Percentiles rank a stretch among this genome's conserved stretches.
These are phyloP conservation scores for Aspergillus ibericus DNA, from an alignment of 2,329 filamentous ascomycete species.

Conservation along the genomic window DNA sequence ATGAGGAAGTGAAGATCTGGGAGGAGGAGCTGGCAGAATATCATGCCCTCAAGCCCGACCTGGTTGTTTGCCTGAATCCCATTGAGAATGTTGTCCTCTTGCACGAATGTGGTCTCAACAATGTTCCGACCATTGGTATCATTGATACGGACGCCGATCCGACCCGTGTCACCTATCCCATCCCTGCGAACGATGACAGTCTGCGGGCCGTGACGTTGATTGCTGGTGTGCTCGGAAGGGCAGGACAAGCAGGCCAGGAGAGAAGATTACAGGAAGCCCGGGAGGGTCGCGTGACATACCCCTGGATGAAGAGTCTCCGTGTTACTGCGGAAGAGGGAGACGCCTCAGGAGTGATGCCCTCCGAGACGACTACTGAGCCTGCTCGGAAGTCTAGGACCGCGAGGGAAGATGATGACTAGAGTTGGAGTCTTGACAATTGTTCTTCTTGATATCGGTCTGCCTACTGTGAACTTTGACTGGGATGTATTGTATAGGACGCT, in stretches of 20 bases:
- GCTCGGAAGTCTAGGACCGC: neutral
- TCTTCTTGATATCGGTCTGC: slow-evolving; percentile 12
- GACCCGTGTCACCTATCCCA: slow-evolving; percentile 92
- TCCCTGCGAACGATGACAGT: slow-evolving; percentile 97
- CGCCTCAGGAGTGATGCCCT: neutral
- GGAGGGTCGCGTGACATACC: slow-evolving; percentile 62
- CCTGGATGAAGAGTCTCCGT: slow-evolving; percentile 14
- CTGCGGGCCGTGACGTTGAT: slow-evolving; percentile 79
- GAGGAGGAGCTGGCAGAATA: slow-evolving; percentile 63
- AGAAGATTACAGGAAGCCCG: slow-evolving; percentile 64
- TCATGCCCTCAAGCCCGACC: slow-evolving; percentile 74
- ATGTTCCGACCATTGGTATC: slow-evolving; percentile 90
- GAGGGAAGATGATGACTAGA: neutral
- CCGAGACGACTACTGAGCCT: neutral
- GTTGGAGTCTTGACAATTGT: neutral
- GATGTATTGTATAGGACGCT: slow-evolving; percentile 38
- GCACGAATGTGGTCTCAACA: slow-evolving; percentile 84
- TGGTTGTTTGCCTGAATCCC: slow-evolving; percentile 91
- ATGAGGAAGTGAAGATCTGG: slow-evolving; percentile 64
- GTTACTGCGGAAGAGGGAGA: neutral
- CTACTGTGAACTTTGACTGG: slow-evolving; percentile 15
- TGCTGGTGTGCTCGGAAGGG: slow-evolving; percentile 79
- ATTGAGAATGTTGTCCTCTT: slow-evolving; percentile 87
- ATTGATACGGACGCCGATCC: slow-evolving; percentile 93
- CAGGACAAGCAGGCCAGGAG: slow-evolving; percentile 74